A percentile compares a stretch with the other conserved stretches of the same genome.
phyloP scores from a whole-genome alignment of 345 rosid species.

The Xanthoceras sorbifolium region DNA sequence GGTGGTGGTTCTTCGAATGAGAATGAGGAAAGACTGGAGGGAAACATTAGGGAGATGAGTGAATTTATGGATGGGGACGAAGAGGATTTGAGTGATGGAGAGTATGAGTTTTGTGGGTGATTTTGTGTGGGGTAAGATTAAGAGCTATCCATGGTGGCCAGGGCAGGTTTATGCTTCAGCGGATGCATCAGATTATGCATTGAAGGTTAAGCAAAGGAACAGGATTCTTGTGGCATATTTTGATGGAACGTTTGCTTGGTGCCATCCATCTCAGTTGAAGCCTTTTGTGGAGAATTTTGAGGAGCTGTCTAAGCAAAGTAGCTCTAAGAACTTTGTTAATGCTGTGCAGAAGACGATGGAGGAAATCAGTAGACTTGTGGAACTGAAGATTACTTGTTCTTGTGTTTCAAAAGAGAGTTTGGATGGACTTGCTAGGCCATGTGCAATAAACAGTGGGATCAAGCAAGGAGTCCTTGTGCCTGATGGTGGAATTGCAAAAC shows the following conservation, averaged over 20 bases:
- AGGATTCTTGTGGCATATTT: slow-evolving; percentile 81
- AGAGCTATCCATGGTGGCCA: slow-evolving; percentile 99
- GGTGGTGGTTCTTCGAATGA: slow-evolving; percentile 20
- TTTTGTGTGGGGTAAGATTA: slow-evolving; percentile 94
- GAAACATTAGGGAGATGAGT: slow-evolving; percentile 9
- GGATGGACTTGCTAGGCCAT: slow-evolving; percentile 34
- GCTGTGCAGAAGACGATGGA: slow-evolving; percentile 61
- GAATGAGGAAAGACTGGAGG: slow-evolving; percentile 20
- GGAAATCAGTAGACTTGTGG: slow-evolving; percentile 70
- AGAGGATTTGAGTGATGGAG: slow-evolving; percentile 37
- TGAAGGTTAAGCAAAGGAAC: slow-evolving; percentile 51
- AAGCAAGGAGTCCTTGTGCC: slow-evolving; percentile 67
- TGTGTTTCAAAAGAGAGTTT: slow-evolving; percentile 47
- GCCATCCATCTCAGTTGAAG: slow-evolving; percentile 73
- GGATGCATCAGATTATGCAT: slow-evolving; percentile 73
- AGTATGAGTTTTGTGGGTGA: slow-evolving; percentile 64
- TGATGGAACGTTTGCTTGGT: slow-evolving; percentile 92
- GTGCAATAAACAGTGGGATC: slow-evolving; percentile 67
- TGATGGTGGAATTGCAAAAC: slow-evolving; percentile 52
- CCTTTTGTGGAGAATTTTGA: slow-evolving; percentile 71
- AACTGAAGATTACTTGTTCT: slow-evolving; percentile 55
- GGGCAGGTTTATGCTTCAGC: slow-evolving; percentile 78
- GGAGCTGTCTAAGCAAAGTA: slow-evolving; percentile 58
- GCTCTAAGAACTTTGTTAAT: slow-evolving; percentile 46
- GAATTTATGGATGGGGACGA: slow-evolving; percentile 24